Conservation (phyloP, 2,329 filamentous ascomycete species). For the Ceratocystis cacaofunesta region DNA sequence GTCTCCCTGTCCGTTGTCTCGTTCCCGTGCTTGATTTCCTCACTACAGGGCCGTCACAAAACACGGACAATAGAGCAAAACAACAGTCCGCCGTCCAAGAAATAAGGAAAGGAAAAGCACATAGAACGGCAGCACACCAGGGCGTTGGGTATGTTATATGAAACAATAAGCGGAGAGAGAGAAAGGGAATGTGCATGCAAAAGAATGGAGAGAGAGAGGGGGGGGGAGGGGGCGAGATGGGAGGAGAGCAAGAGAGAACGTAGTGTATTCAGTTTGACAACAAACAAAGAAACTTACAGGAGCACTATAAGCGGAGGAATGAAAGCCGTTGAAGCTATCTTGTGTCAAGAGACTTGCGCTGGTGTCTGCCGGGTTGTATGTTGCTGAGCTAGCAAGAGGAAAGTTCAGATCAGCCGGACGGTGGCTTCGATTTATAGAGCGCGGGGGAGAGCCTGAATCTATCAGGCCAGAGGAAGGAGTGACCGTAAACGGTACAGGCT, state of each 20-base stretch:
- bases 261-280: not conserved
- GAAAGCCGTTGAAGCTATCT: not conserved
- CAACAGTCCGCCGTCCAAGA: not conserved
- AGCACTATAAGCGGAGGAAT: not conserved
- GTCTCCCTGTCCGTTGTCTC: not conserved
- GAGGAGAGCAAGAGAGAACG: not conserved
- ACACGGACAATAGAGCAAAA: not conserved
- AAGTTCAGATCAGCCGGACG: not conserved
- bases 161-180: not conserved
- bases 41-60: not conserved
- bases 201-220: not conserved
- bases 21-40: not conserved
- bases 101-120: not conserved
- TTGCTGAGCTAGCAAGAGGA: not conserved
- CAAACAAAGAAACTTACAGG: not conserved
- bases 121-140: not conserved
- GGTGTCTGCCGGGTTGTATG: not conserved
- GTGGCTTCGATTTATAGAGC: conserved; percentile 1
- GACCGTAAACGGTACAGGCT: not conserved
- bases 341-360: not conserved
- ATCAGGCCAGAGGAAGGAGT: not conserved
- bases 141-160: not conserved
- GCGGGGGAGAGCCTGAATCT: not conserved
- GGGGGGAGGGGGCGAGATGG: not conserved
- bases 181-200: not conserved